Conservation (phyloP, 352 stramenopile genomes). For the Globisporangium echinulatum region DNA sequence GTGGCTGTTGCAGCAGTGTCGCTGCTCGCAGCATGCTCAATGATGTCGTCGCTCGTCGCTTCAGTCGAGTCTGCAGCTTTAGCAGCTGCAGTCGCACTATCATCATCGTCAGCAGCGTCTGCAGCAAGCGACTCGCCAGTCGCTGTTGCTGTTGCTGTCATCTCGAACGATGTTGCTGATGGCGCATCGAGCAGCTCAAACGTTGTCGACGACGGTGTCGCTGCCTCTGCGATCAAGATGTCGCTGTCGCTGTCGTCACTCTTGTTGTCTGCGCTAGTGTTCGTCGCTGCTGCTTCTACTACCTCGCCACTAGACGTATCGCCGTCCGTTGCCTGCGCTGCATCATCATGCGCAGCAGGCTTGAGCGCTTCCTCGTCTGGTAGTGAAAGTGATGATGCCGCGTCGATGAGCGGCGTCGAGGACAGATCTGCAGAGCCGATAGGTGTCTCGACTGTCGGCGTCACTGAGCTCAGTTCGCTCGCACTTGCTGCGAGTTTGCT, state of each 20-base stretch:
- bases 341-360: neutral
- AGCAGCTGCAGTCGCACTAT: neutral
- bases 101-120: too few species aligned
- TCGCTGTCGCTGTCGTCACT: neutral
- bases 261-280: too few species aligned
- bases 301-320: neutral
- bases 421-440: neutral
- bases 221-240: conserved; percentile 10
- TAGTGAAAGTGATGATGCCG: neutral
- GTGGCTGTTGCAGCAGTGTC: neutral
- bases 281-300: neutral
- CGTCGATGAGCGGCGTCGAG: neutral
- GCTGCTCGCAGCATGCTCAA: conserved; percentile 9
- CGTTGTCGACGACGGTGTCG: conserved; percentile 9
- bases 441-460: neutral
- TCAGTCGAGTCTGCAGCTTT: neutral
- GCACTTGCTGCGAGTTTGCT: neutral
- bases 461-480: neutral
- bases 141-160: neutral
- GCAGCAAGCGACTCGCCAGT: too few species aligned
- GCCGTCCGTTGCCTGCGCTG: neutral
- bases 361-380: neutral
- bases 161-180: neutral
- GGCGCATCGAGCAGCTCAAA: conserved; percentile 10
- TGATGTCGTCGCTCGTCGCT: conserved; percentile 11